Percentiles rank a stretch among this genome's conserved stretches.
Evolutionary conservation across 2,329 filamentous ascomycete genomes (phyloP).

Genomic region (Diplodia intermedia): DNA sequence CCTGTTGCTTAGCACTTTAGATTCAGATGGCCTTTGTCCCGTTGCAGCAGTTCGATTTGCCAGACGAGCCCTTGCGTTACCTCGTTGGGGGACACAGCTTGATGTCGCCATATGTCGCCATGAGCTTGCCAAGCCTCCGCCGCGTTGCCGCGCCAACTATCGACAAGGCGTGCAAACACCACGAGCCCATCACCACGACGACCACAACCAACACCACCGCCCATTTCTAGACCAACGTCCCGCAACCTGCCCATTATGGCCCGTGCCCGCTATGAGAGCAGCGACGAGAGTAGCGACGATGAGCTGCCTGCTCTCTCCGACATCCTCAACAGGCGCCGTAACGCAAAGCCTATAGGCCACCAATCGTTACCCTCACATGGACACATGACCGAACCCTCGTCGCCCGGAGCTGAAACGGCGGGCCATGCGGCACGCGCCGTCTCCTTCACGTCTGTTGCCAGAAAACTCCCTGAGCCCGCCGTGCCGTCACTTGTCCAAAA

Average conservation of each 20-base stretch:
- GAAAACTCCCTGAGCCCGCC: neutral
- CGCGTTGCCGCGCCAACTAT: constrained; percentile 30
- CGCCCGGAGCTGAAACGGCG: too few species aligned
- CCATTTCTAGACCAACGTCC: neutral
- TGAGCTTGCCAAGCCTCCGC: constrained; percentile 20
- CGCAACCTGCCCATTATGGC: constrained; percentile 1
- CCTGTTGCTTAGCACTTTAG: constrained; percentile 21
- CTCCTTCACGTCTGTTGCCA: neutral
- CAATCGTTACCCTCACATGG: neutral
- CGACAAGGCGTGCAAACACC: constrained; percentile 12
- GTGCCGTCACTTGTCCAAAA: constrained; percentile 36
- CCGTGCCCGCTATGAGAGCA: constrained; percentile 20
- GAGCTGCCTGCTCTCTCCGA: constrained; percentile 17
- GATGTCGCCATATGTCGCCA: constrained; percentile 31
- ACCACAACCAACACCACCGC: neutral
- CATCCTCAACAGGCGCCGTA: constrained; percentile 13
- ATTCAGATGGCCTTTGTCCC: constrained; percentile 2
- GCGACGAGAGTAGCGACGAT: constrained; percentile 31
- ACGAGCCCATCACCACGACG: neutral
- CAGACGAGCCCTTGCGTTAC: constrained; percentile 8
- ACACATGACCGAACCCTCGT: neutral
- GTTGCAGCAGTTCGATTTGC: constrained; percentile 27
- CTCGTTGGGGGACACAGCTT: constrained; percentile 17
- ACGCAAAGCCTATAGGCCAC: neutral
- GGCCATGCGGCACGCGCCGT: too few species aligned